phyloP scores from a whole-genome alignment of 169 alveolate species.

The Perkinsus chesapeaki region DNA sequence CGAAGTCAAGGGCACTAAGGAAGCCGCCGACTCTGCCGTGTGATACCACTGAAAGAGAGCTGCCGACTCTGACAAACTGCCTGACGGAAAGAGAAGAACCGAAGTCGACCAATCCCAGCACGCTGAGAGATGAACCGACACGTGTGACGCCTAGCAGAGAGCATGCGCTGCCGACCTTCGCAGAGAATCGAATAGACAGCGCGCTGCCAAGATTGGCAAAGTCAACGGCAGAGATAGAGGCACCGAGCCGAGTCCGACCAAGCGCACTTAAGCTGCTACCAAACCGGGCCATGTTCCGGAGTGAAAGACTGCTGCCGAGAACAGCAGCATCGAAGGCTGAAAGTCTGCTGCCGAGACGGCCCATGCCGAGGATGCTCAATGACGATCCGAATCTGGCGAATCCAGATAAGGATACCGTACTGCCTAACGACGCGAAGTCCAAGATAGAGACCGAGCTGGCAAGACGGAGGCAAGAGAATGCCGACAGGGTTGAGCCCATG shows the following conservation, averaged over 20 bases:
- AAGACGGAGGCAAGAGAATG: background rate
- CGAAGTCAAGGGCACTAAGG: background rate
- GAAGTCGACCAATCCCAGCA: background rate
- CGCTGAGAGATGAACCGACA: background rate
- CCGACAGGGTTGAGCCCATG: background rate
- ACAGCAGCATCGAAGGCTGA: slow-evolving; percentile 10
- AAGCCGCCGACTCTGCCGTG: background rate
- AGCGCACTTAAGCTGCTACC: background rate
- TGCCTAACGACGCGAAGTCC: background rate
- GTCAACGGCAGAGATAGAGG: background rate
- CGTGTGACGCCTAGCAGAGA: slow-evolving; percentile 2
- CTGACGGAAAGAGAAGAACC: background rate
- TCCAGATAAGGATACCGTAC: background rate
- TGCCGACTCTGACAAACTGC: background rate
- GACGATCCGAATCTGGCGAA: background rate
- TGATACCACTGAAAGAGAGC: background rate
- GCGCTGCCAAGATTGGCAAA: background rate
- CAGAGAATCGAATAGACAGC: background rate
- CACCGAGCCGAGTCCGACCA: background rate
- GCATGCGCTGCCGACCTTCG: slow-evolving; percentile 1
- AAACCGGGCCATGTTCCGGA: slow-evolving; percentile 5
- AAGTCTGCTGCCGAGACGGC: background rate
- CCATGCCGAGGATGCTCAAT: background rate
- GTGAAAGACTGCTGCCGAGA: slow-evolving; percentile 19
- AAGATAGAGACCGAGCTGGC: background rate